Evolutionary conservation across 306 rosid genomes (phyloP).

Genomic region (Carpinus fangiana): DNA sequence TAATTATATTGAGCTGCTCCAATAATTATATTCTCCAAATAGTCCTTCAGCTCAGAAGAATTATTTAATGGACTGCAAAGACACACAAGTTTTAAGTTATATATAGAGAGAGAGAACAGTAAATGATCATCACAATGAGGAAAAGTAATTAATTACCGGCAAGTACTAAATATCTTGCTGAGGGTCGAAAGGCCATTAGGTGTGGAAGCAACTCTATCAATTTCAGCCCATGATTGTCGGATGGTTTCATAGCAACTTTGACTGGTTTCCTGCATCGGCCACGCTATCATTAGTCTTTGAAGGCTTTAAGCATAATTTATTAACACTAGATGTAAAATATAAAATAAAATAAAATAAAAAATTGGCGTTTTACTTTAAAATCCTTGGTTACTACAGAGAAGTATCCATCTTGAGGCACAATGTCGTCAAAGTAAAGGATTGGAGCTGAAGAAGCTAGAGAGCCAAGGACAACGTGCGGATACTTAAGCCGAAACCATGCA

Average conservation of each 20-base stretch:
- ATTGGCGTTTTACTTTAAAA: constrained; percentile 29
- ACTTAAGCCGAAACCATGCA: constrained; percentile 62
- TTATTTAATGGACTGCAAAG: constrained; percentile 21
- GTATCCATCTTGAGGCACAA: constrained; percentile 46
- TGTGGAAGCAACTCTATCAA: constrained; percentile 43
- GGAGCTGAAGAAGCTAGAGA: constrained; percentile 72
- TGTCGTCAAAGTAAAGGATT: constrained; percentile 47
- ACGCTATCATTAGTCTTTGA: background rate
- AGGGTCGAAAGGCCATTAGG: constrained; percentile 46
- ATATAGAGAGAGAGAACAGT: background rate
- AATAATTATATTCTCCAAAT: constrained; percentile 8
- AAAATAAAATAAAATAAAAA: background rate
- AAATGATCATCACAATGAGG: background rate
- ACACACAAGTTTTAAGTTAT: background rate
- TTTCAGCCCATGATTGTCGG: constrained; percentile 56
- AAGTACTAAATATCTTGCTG: constrained; percentile 46
- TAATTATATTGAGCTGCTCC: constrained; percentile 33
- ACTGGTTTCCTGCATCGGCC: constrained; percentile 45
- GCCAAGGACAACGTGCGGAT: constrained; percentile 57
- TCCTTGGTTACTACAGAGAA: constrained; percentile 43
- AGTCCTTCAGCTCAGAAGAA: constrained; percentile 33
- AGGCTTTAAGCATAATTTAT: background rate
- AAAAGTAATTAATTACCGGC: constrained; percentile 35
- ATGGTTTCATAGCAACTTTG: constrained; percentile 51
- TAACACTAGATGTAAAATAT: background rate